phyloP scores from a whole-genome alignment of 352 stramenopile genomes.

The Phytophthora sojae region DNA sequence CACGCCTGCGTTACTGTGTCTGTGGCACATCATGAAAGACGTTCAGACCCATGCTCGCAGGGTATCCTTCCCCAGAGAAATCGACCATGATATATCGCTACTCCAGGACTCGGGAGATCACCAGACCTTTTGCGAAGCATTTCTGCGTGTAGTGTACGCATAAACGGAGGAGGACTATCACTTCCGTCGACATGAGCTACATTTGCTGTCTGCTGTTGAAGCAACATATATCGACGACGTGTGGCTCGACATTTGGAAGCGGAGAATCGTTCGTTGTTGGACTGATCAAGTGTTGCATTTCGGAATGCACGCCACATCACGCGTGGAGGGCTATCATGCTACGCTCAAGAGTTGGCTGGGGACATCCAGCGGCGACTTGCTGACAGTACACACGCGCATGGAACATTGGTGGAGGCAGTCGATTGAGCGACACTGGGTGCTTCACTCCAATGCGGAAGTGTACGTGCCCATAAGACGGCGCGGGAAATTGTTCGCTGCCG shows the following conservation, averaged over 20 bases:
- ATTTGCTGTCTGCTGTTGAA: not conserved
- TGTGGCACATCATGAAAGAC: slow-evolving; percentile 23
- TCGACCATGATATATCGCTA: not conserved
- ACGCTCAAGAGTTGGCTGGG: not conserved
- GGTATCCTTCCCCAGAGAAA: slow-evolving; percentile 1
- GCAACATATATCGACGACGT: not conserved
- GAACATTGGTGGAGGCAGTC: slow-evolving; percentile 7
- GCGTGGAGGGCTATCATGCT: not conserved
- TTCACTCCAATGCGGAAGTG: not conserved
- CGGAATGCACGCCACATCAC: not conserved
- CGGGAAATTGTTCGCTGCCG: not conserved
- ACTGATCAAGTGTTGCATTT: not conserved
- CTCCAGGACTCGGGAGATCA: not conserved
- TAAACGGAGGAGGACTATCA: not conserved
- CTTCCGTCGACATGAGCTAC: not conserved
- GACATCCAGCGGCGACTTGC: slow-evolving; percentile 2
- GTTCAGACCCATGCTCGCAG: slow-evolving; percentile 1
- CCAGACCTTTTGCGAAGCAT: not conserved
- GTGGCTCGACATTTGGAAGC: not conserved
- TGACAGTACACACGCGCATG: slow-evolving; percentile 1
- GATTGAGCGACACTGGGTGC: not conserved
- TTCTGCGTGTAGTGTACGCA: not conserved
- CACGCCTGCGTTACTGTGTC: slow-evolving; percentile 7
- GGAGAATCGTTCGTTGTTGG: not conserved
- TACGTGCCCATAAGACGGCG: slow-evolving; percentile 1